Base-by-base conservation (phyloP, 495 filamentous ascomycete genomes). In the Talaromyces wortmannii region DNA sequence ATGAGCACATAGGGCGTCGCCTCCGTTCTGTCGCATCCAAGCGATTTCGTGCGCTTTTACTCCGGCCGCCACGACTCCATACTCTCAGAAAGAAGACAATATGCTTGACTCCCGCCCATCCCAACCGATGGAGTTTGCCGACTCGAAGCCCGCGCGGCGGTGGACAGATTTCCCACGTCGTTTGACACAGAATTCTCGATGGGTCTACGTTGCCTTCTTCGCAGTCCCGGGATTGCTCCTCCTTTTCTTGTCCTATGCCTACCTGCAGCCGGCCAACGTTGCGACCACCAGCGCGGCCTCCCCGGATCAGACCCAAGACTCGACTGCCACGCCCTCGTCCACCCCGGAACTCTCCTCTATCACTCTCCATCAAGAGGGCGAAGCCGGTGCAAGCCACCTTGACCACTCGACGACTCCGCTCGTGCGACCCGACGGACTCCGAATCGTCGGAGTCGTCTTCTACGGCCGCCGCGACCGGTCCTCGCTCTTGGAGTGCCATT, bases 401-500 rank as follows among this genome's bases (percentile, higher is more conserved):
- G 52, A 53, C 11, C 52, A 53, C 43, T 45, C 42, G 7, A 29
- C 52, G 42, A 46, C 52, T 11, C 52, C 52, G 40, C 52, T 53
- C 15, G 40, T 46, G 13, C 44, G 44, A 30, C 52, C 52, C 52
- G 52, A 45, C 16, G 52, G 52, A 8, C 1, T 53, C 30, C 52
- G 52, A 5, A 36, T 62, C 40, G 64, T 75, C 48, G 72, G 65
- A 5, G 53, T 75, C 31, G 61, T 75, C 13, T 75, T 75, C 55
- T 78, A 74, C 57, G 75, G 75, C 32, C 67, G 75, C 30, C 71
- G 67, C 55, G 61, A 63, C 42, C 67, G 63, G 5, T 70, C 75
- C n/a, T 62, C 71, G 46, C 65, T 78, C 48, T 64, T 78, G 11
- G 69, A 77, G 46, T 77, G 75, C 59, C 77, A 78, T 48, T 58